Conservation (phyloP, 257 asterid genomes). For the Paraleonurus japonicus region DNA sequence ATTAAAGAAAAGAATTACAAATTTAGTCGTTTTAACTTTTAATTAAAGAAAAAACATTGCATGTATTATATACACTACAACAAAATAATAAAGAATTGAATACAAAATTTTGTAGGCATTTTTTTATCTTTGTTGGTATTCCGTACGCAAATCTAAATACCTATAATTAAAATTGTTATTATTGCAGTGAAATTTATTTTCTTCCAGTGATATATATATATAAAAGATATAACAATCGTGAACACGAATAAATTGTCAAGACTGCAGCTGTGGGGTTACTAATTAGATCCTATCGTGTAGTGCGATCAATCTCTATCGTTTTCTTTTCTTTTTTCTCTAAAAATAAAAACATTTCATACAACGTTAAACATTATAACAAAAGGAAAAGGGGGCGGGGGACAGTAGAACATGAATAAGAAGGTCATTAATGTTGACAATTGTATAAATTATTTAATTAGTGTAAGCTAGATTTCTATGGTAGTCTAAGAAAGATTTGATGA, state of each 20-base stretch:
- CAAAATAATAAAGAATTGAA: too few species aligned
- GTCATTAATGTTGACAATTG: conserved; percentile 16
- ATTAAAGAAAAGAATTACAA: not conserved
- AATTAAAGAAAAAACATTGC: not conserved
- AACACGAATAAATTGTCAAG: not conserved
- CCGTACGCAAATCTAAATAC: too few species aligned
- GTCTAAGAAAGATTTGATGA: not conserved
- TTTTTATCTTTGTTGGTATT: too few species aligned
- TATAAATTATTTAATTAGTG: not conserved
- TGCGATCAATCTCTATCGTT: not conserved
- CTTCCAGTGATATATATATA: too few species aligned
- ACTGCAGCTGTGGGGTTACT: not conserved
- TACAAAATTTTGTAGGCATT: too few species aligned
- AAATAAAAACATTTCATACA: not conserved
- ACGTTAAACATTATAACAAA: not conserved
- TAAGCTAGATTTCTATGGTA: not conserved
- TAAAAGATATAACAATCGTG: not conserved
- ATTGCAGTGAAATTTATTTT: too few species aligned
- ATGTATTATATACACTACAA: too few species aligned
- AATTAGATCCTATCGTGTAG: not conserved
- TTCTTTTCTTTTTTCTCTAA: not conserved
- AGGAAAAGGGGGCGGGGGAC: not conserved
- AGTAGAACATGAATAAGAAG: not conserved
- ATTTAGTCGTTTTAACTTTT: too few species aligned
- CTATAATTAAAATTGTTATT: too few species aligned